These are phyloP conservation scores for Aspergillus mulundensis DNA, from an alignment of 495 filamentous ascomycete species.

Conservation along the genomic window DNA sequence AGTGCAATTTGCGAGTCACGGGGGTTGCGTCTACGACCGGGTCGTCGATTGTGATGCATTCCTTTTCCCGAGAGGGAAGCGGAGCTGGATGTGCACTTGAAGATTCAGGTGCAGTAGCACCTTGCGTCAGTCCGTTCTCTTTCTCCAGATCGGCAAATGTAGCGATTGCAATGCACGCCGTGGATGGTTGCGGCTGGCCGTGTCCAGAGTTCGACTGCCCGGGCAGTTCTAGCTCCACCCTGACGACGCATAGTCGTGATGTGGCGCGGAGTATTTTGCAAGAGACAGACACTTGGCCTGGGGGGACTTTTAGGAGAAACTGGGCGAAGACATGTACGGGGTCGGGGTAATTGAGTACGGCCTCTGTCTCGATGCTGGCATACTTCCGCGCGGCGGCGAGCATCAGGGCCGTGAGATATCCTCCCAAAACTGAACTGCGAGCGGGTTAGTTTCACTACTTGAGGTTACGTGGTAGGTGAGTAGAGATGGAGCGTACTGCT, in stretches of 20 bases:
- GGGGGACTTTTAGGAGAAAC: constrained; percentile 19
- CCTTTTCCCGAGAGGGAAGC: constrained; percentile 14
- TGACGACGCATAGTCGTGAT: constrained; percentile 19
- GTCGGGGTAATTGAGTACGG: constrained; percentile 14
- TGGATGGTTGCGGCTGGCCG: neutral
- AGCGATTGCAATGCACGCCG: constrained; percentile 12
- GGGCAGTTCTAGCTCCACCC: constrained; percentile 11
- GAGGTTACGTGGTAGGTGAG: neutral
- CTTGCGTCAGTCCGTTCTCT: constrained; percentile 16
- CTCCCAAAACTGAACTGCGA: constrained; percentile 22
- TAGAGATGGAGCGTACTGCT: constrained; percentile 17
- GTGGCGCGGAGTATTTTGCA: constrained; percentile 15
- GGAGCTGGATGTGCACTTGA: neutral
- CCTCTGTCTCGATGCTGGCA: constrained; percentile 9
- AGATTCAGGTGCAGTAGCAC: neutral
- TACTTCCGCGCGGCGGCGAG: constrained; percentile 15
- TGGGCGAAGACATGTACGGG: constrained; percentile 23
- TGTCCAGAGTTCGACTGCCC: neutral
- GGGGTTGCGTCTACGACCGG: constrained; percentile 23
- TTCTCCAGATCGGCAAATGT: constrained; percentile 18
- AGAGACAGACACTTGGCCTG: constrained; percentile 11
- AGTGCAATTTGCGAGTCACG: constrained; percentile 20
- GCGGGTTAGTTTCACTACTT: neutral
- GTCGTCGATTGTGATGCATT: constrained; percentile 21
- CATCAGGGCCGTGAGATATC: constrained; percentile 19